Base-by-base conservation (phyloP, 169 alveolate species). In the Eimeria sp. region DNA sequence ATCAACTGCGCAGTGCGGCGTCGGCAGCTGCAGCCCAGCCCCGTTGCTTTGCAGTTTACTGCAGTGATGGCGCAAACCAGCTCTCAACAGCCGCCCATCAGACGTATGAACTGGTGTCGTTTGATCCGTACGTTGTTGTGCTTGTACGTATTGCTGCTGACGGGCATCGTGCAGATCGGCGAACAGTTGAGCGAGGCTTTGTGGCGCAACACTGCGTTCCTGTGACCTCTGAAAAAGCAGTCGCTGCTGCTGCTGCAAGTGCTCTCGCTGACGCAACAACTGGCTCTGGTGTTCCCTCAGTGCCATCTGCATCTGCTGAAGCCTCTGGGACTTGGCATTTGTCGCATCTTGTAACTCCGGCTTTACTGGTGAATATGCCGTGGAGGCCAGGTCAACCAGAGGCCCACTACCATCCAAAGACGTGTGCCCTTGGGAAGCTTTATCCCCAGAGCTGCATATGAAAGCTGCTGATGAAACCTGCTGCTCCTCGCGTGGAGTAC, bases 161-260 rank as follows among this genome's bases (percentile, higher is more conserved):
- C 93, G 93, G 67, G 93, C 78, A 11, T 87, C 93, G 20, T 63
- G 93, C 3, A 87, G 61, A 10, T 87, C 93, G 58, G 80, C 58
- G 30, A 87, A 87, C 43, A 87, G 83, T 54, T 87, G 93, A 25
- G 93, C 93, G 45, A 87, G 80, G 65, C 65, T 63, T 51, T 63
- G 65, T 10, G 93, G 93, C 16, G 82, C 82, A 34, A 63, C 82
- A 25, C 20, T 87, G 93, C 93, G 93, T 63, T 87, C 93, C 34
- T 87, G 93, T 34, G 93, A 87, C 61, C 63, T 58, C 34, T 87
- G 93, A 14, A 87, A 51, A 4, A 87, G 83, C 49, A 87, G 72
- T 54, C 78, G 78, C 76, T 87, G 93, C 72, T 87, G 93, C 51
- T 87, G 93, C 67, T 87, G 93, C n/a, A 63, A 49, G 14, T 61